Percentiles rank a stretch among this genome's conserved stretches.
These are phyloP conservation scores for Solanum hybrid DNA, from an alignment of 305 asterid genomes.

Conservation along the genomic window DNA sequence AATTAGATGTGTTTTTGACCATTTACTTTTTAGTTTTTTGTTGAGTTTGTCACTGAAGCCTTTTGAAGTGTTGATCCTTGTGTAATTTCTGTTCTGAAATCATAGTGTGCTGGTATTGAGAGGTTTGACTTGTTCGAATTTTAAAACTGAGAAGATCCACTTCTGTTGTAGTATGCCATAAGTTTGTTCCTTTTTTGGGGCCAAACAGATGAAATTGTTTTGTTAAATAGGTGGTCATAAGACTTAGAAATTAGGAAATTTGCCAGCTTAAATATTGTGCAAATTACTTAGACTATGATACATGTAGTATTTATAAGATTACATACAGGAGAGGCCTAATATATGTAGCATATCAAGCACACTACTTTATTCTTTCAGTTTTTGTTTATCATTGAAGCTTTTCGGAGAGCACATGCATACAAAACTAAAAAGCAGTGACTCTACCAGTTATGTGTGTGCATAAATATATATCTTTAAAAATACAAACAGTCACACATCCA, in stretches of 20 bases:
- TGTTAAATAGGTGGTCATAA: background rate
- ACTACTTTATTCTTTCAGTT: background rate
- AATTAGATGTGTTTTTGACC: background rate
- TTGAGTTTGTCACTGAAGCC: background rate
- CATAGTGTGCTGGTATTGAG: background rate
- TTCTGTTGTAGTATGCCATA: background rate
- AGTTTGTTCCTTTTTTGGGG: background rate
- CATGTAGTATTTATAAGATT: background rate
- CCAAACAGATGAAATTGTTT: background rate
- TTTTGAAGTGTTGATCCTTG: background rate
- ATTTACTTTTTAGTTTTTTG: background rate
- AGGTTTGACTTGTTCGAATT: background rate
- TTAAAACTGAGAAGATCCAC: background rate
- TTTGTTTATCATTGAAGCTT: background rate
- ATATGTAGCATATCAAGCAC: background rate
- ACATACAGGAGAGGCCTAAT: background rate
- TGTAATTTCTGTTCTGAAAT: background rate
- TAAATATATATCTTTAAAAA: background rate
- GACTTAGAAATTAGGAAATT: background rate
- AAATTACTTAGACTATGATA: background rate
- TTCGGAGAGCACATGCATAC: background rate
- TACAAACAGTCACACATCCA: background rate
- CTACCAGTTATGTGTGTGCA: background rate
- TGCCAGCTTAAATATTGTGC: background rate
- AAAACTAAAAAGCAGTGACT: background rate